Evolutionary conservation across 208 protist genomes (phyloP).

Genomic region (Trichomonas vaginalis): DNA sequence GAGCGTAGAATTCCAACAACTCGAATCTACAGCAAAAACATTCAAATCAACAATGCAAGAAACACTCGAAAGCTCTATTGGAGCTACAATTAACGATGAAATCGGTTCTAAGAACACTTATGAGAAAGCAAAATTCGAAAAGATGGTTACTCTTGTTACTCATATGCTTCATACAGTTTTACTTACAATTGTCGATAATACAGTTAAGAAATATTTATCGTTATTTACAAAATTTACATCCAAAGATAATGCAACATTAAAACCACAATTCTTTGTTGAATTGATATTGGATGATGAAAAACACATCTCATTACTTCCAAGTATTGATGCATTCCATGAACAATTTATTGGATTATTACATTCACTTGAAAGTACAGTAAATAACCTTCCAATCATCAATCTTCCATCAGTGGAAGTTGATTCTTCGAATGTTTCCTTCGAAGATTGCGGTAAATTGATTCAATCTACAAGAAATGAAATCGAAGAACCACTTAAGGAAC

Average conservation of each 20-base stretch:
- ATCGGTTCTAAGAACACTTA: neutral
- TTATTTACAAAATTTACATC: neutral
- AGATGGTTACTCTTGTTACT: neutral
- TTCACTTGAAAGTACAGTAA: neutral
- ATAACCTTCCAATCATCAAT: neutral
- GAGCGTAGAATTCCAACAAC: neutral
- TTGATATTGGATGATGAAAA: neutral
- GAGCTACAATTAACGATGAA: neutral
- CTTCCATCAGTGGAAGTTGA: neutral
- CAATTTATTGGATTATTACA: neutral
- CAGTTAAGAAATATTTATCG: neutral
- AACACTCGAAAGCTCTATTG: neutral
- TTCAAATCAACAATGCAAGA: conserved; percentile 3
- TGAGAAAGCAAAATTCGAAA: neutral
- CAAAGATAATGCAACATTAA: neutral
- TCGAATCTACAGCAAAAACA: neutral
- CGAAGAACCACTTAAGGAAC: neutral
- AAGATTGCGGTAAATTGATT: neutral
- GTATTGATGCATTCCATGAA: neutral
- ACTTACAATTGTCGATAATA: neutral
- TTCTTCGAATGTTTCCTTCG: neutral
- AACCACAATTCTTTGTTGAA: neutral
- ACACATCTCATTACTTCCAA: neutral
- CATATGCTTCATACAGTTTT: conserved; percentile 11
- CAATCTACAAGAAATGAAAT: neutral